Base-by-base conservation (phyloP, 2,329 filamentous ascomycete species). In the Aureobasidium leucospermi region DNA sequence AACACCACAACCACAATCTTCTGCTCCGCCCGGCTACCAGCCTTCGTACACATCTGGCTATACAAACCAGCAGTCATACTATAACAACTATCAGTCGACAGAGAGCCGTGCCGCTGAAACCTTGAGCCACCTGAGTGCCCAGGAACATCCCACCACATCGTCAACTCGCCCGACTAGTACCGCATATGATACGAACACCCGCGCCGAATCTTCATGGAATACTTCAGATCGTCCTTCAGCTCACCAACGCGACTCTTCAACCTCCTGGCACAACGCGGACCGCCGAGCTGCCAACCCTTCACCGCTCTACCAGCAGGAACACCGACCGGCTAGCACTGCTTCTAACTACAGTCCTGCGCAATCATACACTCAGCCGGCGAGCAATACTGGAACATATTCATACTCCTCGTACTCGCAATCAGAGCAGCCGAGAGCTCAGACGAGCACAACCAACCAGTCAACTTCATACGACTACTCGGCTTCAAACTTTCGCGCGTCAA, bases 81-180 rank as follows among this genome's bases (percentile, higher is more conserved):
- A 59, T 32, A 48, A 59, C 31, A 48, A 48, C 58, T 58, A 52
- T 4, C 58, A 53, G 6, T 51, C 36, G 4, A 59, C 48, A 48
- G 62, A 63, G 23, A 60, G 46, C n/a, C 51, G 62, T 13, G 62
- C 62, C 13, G 60, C 62, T 29, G 62, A 63, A 41, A 62, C 62
- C 2, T 28, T 63, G 39, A 62, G 62, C 39, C 31, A 59, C 29
- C 39, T 63, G 28, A 62, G 62, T 16, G 39, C 62, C 1, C 60
- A 62, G 34, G 51, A 62, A 3, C 51, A 49, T 2, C 16, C 32
- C 23, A 23, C 46, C 11, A 46, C 41, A 2, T 31, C 45, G 28
- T 41, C 45, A 6, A 42, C n/a, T 6, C 56, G 56, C 19, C 31
- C 28, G 5, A 16, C 55, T 6, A 32, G n/a, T 15, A 28, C 19